Percentiles rank a stretch among this genome's conserved stretches.
These are phyloP conservation scores for Blastomyces silverae DNA, from an alignment of 2,329 filamentous ascomycete genomes.

Conservation along the genomic window DNA sequence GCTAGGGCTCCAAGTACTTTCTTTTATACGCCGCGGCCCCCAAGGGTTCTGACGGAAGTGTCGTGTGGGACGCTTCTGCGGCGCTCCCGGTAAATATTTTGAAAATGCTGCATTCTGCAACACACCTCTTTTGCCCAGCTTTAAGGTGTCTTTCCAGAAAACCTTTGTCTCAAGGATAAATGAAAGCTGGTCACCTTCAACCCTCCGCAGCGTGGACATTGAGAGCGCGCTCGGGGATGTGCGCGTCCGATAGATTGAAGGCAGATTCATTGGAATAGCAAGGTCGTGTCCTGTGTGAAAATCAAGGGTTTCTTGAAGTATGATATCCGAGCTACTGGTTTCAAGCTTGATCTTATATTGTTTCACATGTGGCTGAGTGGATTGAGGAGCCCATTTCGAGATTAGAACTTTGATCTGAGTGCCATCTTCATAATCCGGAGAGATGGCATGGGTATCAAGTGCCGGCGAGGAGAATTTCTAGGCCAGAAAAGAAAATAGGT, in stretches of 20 bases:
- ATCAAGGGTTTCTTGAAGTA: slow-evolving; percentile 1
- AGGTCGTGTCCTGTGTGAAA: background rate
- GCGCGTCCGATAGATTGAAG: slow-evolving; percentile 23
- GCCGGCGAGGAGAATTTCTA: background rate
- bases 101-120: slow-evolving; percentile 24
- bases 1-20: slow-evolving; percentile 22
- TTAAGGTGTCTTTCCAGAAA: slow-evolving; percentile 34
- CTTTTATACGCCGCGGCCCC: background rate
- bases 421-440: background rate
- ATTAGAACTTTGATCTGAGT: background rate
- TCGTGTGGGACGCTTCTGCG: background rate
- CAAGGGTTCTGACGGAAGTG: background rate
- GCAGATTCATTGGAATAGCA: background rate
- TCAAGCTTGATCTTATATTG: background rate
- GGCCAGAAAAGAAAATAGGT: slow-evolving; percentile 14
- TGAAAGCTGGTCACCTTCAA: slow-evolving; percentile 19
- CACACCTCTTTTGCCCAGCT: slow-evolving; percentile 23
- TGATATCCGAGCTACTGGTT: background rate
- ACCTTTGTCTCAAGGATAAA: slow-evolving; percentile 30
- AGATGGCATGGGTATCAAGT: background rate
- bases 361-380: background rate
- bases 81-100: slow-evolving; percentile 26
- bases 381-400: too few relatives aligned
- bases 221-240: slow-evolving; percentile 29
- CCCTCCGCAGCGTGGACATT: slow-evolving; percentile 27